Evolutionary conservation across 164 flowering plant species (phyloP).

Genomic region (Annona cherimola): DNA sequence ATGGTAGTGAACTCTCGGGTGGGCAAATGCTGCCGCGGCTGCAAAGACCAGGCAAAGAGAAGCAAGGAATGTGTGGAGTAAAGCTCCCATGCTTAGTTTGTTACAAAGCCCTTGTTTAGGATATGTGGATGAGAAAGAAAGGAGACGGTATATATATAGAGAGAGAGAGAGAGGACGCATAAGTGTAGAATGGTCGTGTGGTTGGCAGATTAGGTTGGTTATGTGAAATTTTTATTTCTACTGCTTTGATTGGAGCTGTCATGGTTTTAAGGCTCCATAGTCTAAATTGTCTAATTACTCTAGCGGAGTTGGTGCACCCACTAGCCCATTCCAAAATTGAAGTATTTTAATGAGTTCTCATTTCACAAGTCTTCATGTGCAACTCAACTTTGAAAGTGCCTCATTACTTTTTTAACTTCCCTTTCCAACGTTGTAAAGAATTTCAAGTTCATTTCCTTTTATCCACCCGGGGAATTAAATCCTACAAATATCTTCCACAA

Average conservation of each 20-base stretch:
- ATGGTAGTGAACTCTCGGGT: conserved; percentile 41
- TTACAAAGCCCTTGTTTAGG: conserved; percentile 4
- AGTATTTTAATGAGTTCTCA: conserved; percentile 27
- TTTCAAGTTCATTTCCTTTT: too few species aligned
- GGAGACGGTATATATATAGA: conserved; percentile 2
- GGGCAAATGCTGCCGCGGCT: conserved; percentile 7
- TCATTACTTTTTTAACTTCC: background rate
- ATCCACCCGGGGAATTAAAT: too few species aligned
- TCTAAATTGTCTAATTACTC: conserved; percentile 22
- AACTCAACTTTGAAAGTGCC: conserved; percentile 11
- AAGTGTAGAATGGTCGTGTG: conserved; percentile 13
- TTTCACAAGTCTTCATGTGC: conserved; percentile 24
- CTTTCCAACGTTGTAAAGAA: too few species aligned
- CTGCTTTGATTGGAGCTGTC: background rate
- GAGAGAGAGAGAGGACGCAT: conserved; percentile 1
- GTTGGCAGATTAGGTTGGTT: conserved; percentile 49
- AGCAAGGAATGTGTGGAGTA: conserved; percentile 10
- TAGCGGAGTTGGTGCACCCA: conserved; percentile 55
- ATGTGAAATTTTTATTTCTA: conserved; percentile 14
- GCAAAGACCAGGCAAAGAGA: conserved; percentile 13
- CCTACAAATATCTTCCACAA: too few species aligned
- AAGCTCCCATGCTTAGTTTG: conserved; percentile 6
- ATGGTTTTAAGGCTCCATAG: background rate
- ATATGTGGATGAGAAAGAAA: background rate
- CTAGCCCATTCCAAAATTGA: conserved; percentile 25